These are phyloP conservation scores for Pseudozyma thailandica DNA, from an alignment of 1,284 basidiomycete species.

Conservation along the genomic window DNA sequence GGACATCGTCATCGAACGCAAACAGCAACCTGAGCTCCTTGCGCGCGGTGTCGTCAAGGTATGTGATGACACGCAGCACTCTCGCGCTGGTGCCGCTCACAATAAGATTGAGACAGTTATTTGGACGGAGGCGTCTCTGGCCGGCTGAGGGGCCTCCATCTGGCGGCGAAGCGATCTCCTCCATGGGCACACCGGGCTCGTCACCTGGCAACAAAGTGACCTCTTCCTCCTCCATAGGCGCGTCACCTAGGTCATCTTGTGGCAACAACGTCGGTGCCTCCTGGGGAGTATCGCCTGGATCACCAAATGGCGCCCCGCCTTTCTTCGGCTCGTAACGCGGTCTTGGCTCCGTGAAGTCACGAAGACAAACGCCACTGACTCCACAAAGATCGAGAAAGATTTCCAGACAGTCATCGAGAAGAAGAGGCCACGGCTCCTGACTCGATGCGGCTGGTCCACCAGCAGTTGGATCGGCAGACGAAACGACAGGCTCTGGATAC, in stretches of 20 bases:
- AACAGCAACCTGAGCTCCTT: constrained; percentile 1
- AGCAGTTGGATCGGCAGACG: not conserved
- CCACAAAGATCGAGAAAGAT: constrained; percentile 5
- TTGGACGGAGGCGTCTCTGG: not conserved
- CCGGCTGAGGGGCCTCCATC: not conserved
- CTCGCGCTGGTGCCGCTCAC: not conserved
- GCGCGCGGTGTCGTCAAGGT: constrained; percentile 1
- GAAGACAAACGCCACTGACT: not conserved
- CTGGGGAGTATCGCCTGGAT: not conserved
- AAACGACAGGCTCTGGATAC: not conserved
- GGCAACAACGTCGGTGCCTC: not conserved
- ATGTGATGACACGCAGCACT: constrained; percentile 1
- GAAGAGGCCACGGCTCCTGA: not conserved
- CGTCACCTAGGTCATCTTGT: not conserved
- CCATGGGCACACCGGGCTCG: too few species aligned
- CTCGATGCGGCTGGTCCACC: not conserved
- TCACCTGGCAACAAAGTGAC: not conserved
- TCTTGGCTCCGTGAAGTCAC: not conserved
- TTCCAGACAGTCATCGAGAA: constrained; percentile 2
- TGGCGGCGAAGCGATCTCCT: too few species aligned
- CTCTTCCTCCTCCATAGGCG: not conserved
- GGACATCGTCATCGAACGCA: constrained; percentile 1
- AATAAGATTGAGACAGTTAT: not conserved
- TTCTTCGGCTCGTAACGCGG: constrained; percentile 2
- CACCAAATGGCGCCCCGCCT: not conserved